phyloP scores from a whole-genome alignment of 2,329 filamentous ascomycete genomes.

The Paecilomyces sp. region DNA sequence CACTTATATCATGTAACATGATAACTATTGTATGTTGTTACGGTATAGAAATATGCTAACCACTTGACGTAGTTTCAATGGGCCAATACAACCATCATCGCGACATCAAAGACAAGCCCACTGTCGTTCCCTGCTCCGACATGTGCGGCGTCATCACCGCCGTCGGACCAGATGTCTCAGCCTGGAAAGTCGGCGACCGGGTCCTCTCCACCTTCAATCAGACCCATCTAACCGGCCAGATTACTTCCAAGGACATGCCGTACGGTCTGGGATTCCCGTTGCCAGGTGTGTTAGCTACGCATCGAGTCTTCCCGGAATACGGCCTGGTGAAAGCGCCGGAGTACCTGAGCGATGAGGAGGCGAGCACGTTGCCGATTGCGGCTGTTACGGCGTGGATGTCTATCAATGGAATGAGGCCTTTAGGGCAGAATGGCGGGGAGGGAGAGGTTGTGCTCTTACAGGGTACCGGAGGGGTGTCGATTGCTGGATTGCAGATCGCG shows the following conservation, averaged over 20 bases:
- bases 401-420: conserved; percentile 35
- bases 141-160: conserved; percentile 58
- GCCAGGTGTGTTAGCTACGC: conserved; percentile 37
- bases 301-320: conserved; percentile 35
- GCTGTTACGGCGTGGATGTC: conserved; percentile 46
- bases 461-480: conserved; percentile 43
- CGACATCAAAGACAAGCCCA: conserved; percentile 34
- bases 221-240: conserved; percentile 51
- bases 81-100: conserved; percentile 62
- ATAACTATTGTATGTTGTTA: not conserved
- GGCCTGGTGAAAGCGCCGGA: conserved; percentile 34
- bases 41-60: not conserved
- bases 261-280: conserved; percentile 56
- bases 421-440: conserved; percentile 39
- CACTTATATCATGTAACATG: too few species aligned
- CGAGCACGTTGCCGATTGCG: conserved; percentile 38
- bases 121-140: conserved; percentile 61
- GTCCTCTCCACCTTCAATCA: conserved; percentile 57
- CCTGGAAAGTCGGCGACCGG: conserved; percentile 54
- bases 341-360: conserved; percentile 31
- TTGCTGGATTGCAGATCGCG: conserved; percentile 40
- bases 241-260: conserved; percentile 48
- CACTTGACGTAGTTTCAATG: conserved; percentile 46
- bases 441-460: conserved; percentile 49
- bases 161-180: conserved; percentile 39